Evolutionary conservation across 495 filamentous ascomycete species (phyloP), one percentile per base, ranked within the genome.

Genomic region (Penicillium samsonianum): DNA sequence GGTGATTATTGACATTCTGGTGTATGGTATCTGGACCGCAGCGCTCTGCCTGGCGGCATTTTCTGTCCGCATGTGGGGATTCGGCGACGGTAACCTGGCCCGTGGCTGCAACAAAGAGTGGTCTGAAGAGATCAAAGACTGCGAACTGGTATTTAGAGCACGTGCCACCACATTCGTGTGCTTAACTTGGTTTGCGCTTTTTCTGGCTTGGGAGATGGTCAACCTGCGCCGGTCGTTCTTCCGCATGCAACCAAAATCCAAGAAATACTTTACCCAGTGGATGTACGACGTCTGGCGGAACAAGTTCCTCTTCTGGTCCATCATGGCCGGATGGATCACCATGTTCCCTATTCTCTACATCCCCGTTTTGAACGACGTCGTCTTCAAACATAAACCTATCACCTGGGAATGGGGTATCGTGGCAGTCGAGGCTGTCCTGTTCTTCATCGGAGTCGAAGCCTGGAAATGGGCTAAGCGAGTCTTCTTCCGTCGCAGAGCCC

Each of bases 341-440:
- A 75, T 85, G 10, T 88, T 89, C 65, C 87, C 85, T 16, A 81
- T 82, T 4, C 65, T 90, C 1, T 90, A 90, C 57, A 83, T 89
- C 50, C 86, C 86, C 0, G 83, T 82, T 22, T 68, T 90, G 46
- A 89, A 87, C 70, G 67, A 72, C 7, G 69, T 73, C 4, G 84
- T 90, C 40, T 89, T 90, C 73, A 86, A 85, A 62, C 87, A 89
- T 60, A 71, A 69, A 12, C 75, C 78, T 3, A 88, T 90, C 55
- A 76, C 67, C 26, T 89, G 85, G 86, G 87, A 88, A 72, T 87
- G 87, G 86, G 76, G 68, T 8, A 80, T 88, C 55, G 84, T 71
- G 9, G 61, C 84, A 50, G 64, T 82, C 33, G 79, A 78, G 41
- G 72, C 78, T 1, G 51, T 77, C 3, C 57, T 88, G 35, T 88